These are phyloP conservation scores for Leptodontidium sp. DNA, from an alignment of 2,329 filamentous ascomycete genomes.

Conservation along the genomic window DNA sequence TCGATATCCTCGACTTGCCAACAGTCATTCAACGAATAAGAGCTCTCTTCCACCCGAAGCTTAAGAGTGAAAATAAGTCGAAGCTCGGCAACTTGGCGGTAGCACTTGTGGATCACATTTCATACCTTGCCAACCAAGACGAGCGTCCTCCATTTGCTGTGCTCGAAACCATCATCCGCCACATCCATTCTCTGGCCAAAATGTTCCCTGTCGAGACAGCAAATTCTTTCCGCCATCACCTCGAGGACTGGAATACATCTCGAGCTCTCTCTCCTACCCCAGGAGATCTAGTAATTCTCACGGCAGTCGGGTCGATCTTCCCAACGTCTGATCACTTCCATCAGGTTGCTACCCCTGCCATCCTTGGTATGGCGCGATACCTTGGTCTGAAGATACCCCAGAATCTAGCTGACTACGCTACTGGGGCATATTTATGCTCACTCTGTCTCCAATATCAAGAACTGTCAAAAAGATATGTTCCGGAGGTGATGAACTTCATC, in stretches of 20 bases:
- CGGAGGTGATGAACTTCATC: conserved; percentile 85
- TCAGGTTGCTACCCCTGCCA: conserved; percentile 89
- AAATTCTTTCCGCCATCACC: conserved; percentile 77
- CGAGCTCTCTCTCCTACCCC: conserved; percentile 61
- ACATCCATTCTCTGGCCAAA: conserved; percentile 92
- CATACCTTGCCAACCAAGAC: conserved; percentile 54
- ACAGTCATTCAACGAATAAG: conserved; percentile 88
- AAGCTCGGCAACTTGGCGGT: conserved; percentile 75
- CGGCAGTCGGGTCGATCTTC: conserved; percentile 84
- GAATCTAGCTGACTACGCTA: conserved; percentile 70
- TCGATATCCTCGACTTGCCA: conserved; percentile 72
- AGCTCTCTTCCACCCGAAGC: conserved; percentile 88
- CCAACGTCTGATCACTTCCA: conserved; percentile 98
- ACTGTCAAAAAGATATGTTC: conserved; percentile 85
- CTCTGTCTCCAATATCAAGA: conserved; percentile 84
- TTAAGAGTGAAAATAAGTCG: conserved; percentile 84
- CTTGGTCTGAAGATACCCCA: conserved; percentile 79
- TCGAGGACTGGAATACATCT: conserved; percentile 62
- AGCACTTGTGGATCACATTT: conserved; percentile 70
- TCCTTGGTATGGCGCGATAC: conserved; percentile 84
- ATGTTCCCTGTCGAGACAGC: conserved; percentile 82
- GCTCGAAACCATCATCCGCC: conserved; percentile 83
- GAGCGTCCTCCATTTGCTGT: conserved; percentile 67
- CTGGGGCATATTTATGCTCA: conserved; percentile 80
- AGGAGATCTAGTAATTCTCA: conserved; percentile 84